A percentile compares a stretch with the other conserved stretches of the same genome.
phyloP scores from a whole-genome alignment of 2,329 filamentous ascomycete species.

The Penicillium aurantiogriseum region DNA sequence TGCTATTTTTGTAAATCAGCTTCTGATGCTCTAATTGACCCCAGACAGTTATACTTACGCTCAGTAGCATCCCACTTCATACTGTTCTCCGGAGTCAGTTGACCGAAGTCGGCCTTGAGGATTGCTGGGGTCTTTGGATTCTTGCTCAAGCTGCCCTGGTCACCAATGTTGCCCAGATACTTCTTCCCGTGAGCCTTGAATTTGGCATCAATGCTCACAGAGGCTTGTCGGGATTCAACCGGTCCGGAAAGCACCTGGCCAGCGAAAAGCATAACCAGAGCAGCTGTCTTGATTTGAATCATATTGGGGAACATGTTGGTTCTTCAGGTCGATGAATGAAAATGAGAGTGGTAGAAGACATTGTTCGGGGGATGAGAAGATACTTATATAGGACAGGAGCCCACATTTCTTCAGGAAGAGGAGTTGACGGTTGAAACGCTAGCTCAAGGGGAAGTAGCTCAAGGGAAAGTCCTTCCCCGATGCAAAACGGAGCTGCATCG shows the following conservation, averaged over 20 bases:
- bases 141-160: conserved; percentile 55
- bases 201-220: conserved; percentile 50
- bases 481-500: not conserved
- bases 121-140: conserved; percentile 60
- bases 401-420: not conserved
- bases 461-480: not conserved
- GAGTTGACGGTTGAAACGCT: not conserved
- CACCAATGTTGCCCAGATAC: conserved; percentile 62
- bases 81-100: conserved; percentile 63
- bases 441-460: not conserved
- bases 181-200: conserved; percentile 64
- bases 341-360: not conserved
- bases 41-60: conserved; percentile 30
- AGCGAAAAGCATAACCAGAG: conserved; percentile 10
- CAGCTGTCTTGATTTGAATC: conserved; percentile 10
- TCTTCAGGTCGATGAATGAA: not conserved
- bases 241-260: conserved; percentile 1
- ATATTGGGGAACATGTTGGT: conserved; percentile 1
- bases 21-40: not conserved
- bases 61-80: conserved; percentile 66
- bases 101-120: conserved; percentile 61
- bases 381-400: not conserved
- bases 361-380: not conserved
- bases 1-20: not conserved
- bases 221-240: conserved; percentile 13